Evolutionary conservation across 192 early-diverging fungal species (phyloP), one percentile per base, ranked within the genome.

Genomic region (Pecoramyces ruminantium): DNA sequence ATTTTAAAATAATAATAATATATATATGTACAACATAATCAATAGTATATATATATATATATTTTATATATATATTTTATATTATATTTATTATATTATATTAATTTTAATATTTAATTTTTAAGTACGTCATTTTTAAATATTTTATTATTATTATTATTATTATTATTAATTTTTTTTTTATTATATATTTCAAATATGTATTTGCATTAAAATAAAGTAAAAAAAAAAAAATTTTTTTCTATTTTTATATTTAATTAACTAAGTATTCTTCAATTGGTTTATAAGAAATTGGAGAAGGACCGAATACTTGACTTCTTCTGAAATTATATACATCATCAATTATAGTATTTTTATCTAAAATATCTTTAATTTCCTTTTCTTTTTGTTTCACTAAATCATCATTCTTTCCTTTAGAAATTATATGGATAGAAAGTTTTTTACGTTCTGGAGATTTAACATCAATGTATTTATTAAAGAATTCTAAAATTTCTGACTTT

Each of bases 341-440:
- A n/a, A 67, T 67, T 9, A 67, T 8, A n/a, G 4, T 9, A n/a
- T 67, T 67, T 27, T 67, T 67, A 67, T 67, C 17, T 21, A 67
- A 25, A 67, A 67, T 67, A 67, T 27, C 25, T 2, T 67, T 67
- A n/a, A 67, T 67, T 67, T 67, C 51, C 8, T 67, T 67, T 67
- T 67, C 25, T n/a, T n/a, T 67, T n/a, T 67, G 4, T n/a, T 67
- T 67, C 9, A 67, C 51, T 1, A 25, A 2, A 25, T n/a, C 51
- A 67, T 67, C 25, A 67, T 67, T 17, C 9, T 67, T 67, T 67
- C 51, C 51, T 78, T 91, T 89, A 8, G 91, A 90, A 40, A 86
- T 83, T n/a, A 91, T 29, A 85, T 95, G 93, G 0, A 93, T 88
- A 15, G 90, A 90, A 30, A 95, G 81, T 82, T 94, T 93, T 77